A percentile compares a stretch with the other conserved stretches of the same genome.
Evolutionary conservation across 2,329 filamentous ascomycete genomes (phyloP).

Genomic region (Colletotrichum coccodes): DNA sequence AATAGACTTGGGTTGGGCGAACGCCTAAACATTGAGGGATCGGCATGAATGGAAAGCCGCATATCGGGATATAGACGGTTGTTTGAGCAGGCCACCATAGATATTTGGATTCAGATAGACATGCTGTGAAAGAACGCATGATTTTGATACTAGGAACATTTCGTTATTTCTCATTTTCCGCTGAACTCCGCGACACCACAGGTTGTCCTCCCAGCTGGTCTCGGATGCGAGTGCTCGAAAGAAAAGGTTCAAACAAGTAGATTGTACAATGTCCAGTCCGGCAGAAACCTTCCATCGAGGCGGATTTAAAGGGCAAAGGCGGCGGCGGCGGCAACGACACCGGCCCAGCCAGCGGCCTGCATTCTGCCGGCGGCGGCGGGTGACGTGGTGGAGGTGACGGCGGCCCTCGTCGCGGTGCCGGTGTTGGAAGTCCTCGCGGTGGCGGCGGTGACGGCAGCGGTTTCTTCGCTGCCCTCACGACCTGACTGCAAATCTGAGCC

Average conservation of each 20-base stretch:
- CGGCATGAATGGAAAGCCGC: not conserved
- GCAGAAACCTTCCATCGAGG: not conserved
- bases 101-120: not conserved
- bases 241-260: not conserved
- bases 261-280: not conserved
- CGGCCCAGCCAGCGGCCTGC: constrained; percentile 41
- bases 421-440: constrained; percentile 35
- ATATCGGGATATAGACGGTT: not conserved
- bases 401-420: constrained; percentile 27
- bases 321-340: constrained; percentile 42
- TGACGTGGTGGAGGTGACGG: constrained; percentile 27
- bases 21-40: not conserved
- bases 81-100: not conserved
- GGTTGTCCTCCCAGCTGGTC: not conserved
- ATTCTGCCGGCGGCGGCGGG: constrained; percentile 39
- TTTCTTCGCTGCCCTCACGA: not conserved
- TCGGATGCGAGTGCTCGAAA: not conserved
- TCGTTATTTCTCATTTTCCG: not conserved
- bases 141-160: not conserved
- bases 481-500: constrained; percentile 38
- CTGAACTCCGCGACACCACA: not conserved
- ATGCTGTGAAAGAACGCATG: not conserved
- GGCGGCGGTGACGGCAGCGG: constrained; percentile 28
- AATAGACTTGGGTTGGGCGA: too few relatives aligned
- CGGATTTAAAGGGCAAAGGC: constrained; percentile 43